A percentile compares a stretch with the other conserved stretches of the same genome.
phyloP scores from a whole-genome alignment of 179 eudicot genomes.

The Heliamphora pulchella region DNA sequence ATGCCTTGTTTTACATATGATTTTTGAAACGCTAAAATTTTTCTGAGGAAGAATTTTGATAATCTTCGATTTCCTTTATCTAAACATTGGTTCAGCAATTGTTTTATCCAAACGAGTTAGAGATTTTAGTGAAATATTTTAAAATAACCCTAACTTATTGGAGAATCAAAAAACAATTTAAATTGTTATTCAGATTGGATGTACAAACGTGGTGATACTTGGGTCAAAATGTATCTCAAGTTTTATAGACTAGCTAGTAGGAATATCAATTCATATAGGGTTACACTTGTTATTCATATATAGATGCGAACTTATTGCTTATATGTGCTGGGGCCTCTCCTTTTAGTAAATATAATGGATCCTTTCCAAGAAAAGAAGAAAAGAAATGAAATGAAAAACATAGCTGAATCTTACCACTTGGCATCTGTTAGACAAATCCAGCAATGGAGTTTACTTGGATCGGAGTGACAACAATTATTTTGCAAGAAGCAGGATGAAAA shows the following conservation, averaged over 20 bases:
- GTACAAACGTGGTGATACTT: not conserved
- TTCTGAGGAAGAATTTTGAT: too few species aligned
- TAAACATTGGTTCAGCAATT: too few species aligned
- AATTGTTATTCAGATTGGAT: not conserved
- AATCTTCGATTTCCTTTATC: too few species aligned
- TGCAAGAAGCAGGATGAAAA: not conserved
- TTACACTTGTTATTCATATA: not conserved
- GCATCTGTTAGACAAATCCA: not conserved
- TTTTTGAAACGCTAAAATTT: too few species aligned
- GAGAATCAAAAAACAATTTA: not conserved
- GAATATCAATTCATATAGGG: not conserved
- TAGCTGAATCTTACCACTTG: not conserved
- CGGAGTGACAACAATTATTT: not conserved
- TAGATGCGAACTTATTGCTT: not conserved
- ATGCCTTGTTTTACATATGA: too few species aligned
- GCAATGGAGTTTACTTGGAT: not conserved
- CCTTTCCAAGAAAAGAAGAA: not conserved
- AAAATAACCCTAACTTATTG: not conserved
- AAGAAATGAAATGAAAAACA: not conserved
- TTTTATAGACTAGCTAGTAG: not conserved
- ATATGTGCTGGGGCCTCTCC: too few species aligned
- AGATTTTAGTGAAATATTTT: not conserved
- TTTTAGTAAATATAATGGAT: not conserved
- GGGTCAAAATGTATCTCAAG: not conserved
- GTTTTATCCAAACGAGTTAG: too few species aligned